Evolutionary conservation across 352 stramenopile genomes (phyloP).

Genomic region (Globisporangium orthogonon): DNA sequence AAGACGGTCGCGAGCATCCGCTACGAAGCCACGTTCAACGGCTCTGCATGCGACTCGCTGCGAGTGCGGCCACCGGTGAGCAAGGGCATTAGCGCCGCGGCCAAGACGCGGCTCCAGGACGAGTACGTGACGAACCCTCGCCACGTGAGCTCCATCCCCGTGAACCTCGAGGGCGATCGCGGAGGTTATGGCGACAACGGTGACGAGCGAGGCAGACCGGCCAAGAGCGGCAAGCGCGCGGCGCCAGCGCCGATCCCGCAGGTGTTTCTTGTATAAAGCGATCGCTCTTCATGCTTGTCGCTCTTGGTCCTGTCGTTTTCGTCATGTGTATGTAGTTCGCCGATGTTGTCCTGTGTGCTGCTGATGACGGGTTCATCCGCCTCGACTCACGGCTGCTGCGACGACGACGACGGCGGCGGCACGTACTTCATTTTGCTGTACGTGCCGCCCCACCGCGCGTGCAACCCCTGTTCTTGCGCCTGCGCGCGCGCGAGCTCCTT

Average conservation of each 20-base stretch:
- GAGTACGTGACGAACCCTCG: conserved; percentile 59
- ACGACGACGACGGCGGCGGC: conserved; percentile 23
- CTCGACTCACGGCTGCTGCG: background rate
- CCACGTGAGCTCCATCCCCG: conserved; percentile 48
- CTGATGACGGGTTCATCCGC: conserved; percentile 1
- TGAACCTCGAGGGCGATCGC: conserved; percentile 17
- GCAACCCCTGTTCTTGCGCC: conserved; percentile 59
- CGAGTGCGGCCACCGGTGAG: conserved; percentile 21
- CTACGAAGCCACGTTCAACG: conserved; percentile 42
- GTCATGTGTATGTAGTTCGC: background rate
- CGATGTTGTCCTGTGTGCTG: background rate
- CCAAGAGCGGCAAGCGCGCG: conserved; percentile 34
- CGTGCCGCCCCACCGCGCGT: conserved; percentile 52
- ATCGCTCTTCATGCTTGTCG: background rate
- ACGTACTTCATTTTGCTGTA: conserved; percentile 63
- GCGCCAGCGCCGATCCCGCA: conserved; percentile 41
- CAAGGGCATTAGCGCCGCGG: conserved; percentile 31
- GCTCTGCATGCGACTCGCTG: conserved; percentile 26
- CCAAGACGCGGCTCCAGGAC: conserved; percentile 62
- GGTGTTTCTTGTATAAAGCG: conserved; percentile 62
- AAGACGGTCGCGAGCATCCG: conserved; percentile 58
- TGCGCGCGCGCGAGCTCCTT: conserved; percentile 65
- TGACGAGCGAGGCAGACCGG: conserved; percentile 4
- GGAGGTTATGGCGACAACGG: conserved; percentile 2
- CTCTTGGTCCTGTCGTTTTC: background rate